Percentiles rank a stretch among this genome's conserved stretches.
phyloP scores from a whole-genome alignment of 2,329 filamentous ascomycete genomes.

The Penicillium hordei region DNA sequence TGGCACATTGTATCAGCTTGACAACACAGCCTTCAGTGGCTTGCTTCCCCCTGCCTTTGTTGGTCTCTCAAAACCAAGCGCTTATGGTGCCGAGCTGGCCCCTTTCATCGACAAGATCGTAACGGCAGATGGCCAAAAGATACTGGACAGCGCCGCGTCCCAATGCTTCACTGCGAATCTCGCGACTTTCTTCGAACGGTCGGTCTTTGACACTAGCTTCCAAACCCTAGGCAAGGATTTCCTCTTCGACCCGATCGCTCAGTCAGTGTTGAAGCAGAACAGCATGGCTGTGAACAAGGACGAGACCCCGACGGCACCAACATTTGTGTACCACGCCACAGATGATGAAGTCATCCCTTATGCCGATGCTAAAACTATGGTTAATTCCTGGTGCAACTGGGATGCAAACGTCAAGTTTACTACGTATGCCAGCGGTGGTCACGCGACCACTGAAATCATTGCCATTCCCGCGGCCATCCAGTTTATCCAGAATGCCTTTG shows the following conservation, averaged over 20 bases:
- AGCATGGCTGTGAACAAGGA: slow-evolving; percentile 20
- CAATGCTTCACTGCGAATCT: slow-evolving; percentile 23
- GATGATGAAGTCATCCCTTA: slow-evolving; percentile 31
- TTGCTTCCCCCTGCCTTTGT: slow-evolving; percentile 27
- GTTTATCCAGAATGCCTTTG: slow-evolving; percentile 28
- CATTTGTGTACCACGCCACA: slow-evolving; percentile 30
- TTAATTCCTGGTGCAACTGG: slow-evolving; percentile 24
- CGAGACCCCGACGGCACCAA: slow-evolving; percentile 27
- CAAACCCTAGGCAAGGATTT: slow-evolving; percentile 22
- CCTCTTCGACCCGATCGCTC: slow-evolving; percentile 16
- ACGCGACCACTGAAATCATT: slow-evolving; percentile 27
- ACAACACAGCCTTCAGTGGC: slow-evolving; percentile 26
- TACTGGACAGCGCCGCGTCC: slow-evolving; percentile 16
- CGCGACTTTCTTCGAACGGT: slow-evolving; percentile 19
- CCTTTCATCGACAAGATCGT: slow-evolving; percentile 23
- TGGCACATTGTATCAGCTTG: slow-evolving; percentile 24
- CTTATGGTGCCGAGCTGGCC: slow-evolving; percentile 25
- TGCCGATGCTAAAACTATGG: slow-evolving; percentile 17
- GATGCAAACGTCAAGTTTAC: slow-evolving; percentile 28
- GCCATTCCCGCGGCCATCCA: slow-evolving; percentile 20
- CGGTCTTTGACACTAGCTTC: slow-evolving; percentile 23
- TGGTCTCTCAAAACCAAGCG: slow-evolving; percentile 24
- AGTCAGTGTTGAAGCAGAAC: slow-evolving; percentile 17
- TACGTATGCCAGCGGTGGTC: slow-evolving; percentile 25
- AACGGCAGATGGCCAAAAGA: slow-evolving; percentile 18